Percentiles rank a stretch among this genome's conserved stretches.
Evolutionary conservation across 2,329 filamentous ascomycete species (phyloP).

Genomic region (Cladobotryum protrusum): DNA sequence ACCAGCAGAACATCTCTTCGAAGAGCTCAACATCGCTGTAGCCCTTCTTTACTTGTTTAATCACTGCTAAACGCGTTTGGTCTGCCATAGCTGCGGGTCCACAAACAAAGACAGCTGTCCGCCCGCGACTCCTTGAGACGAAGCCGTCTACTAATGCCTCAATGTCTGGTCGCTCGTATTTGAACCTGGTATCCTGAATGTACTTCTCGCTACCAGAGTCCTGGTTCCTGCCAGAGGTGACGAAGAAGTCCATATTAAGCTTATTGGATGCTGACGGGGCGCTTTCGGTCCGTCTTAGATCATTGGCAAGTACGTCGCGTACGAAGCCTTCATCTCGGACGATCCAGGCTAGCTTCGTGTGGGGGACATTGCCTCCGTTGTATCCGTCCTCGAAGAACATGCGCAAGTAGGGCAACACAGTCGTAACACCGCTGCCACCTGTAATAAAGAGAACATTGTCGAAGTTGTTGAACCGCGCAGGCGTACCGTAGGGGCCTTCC

Average conservation of each 20-base stretch:
- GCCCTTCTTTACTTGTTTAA: constrained; percentile 5
- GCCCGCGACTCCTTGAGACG: constrained; percentile 12
- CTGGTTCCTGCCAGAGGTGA: constrained; percentile 15
- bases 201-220: background rate
- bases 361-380: constrained; percentile 8
- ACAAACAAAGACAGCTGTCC: constrained; percentile 30
- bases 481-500: constrained; percentile 31
- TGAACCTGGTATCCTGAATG: constrained; percentile 9
- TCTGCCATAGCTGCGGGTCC: constrained; percentile 32
- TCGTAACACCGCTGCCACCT: constrained; percentile 33
- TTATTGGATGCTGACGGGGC: constrained; percentile 4
- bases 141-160: constrained; percentile 23
- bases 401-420: constrained; percentile 26
- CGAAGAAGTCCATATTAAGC: constrained; percentile 24
- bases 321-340: constrained; percentile 26
- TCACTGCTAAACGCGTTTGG: constrained; percentile 25
- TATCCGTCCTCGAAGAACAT: constrained; percentile 16
- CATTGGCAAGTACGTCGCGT: constrained; percentile 21
- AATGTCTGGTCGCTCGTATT: constrained; percentile 22
- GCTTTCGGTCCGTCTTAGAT: constrained; percentile 19
- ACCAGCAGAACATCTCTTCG: constrained; percentile 13
- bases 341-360: constrained; percentile 27
- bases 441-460: constrained; percentile 29
- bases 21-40: constrained; percentile 10
- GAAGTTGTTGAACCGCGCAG: constrained; percentile 25